Percentiles rank a stretch among this genome's conserved stretches.
These are phyloP conservation scores for Brassica incana DNA, from an alignment of 345 rosid species.

Conservation along the genomic window DNA sequence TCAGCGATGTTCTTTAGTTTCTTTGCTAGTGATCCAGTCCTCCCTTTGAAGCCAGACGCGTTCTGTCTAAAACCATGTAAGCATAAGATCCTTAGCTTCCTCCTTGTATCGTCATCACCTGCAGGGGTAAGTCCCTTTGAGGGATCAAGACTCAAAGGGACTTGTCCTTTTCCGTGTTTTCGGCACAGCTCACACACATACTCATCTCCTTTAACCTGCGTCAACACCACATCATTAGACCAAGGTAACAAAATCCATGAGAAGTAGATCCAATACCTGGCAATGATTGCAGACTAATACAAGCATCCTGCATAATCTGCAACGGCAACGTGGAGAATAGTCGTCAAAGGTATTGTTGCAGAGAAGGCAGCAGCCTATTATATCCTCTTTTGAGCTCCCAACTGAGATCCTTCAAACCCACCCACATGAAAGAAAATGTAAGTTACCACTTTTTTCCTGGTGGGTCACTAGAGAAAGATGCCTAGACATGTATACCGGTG, in stretches of 20 bases:
- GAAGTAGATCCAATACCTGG: slow-evolving; percentile 46
- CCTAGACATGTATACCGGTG: slow-evolving; percentile 54
- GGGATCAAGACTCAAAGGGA: slow-evolving; percentile 32
- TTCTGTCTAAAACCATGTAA: slow-evolving; percentile 96
- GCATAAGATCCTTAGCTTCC: slow-evolving; percentile 83
- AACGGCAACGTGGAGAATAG: slow-evolving; percentile 82
- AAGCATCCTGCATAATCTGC: slow-evolving; percentile 83
- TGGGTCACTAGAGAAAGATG: not conserved
- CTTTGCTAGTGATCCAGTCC: slow-evolving; percentile 91
- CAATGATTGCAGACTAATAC: slow-evolving; percentile 82
- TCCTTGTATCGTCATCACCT: slow-evolving; percentile 44
- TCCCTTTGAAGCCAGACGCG: slow-evolving; percentile 87
- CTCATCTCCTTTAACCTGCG: slow-evolving; percentile 56
- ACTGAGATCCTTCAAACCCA: slow-evolving; percentile 69
- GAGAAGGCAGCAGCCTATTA: slow-evolving; percentile 71
- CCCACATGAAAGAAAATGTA: slow-evolving; percentile 10
- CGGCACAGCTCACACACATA: slow-evolving; percentile 83
- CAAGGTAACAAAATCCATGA: not conserved
- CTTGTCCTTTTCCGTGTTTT: slow-evolving; percentile 53
- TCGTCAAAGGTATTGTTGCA: slow-evolving; percentile 73
- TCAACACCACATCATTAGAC: slow-evolving; percentile 18
- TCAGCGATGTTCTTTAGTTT: slow-evolving; percentile 81
- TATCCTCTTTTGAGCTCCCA: slow-evolving; percentile 64
- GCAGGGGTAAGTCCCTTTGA: not conserved
- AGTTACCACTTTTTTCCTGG: not conserved